These are phyloP conservation scores for Cutaneotrichosporon sp. DNA, from an alignment of 1,284 basidiomycete genomes.

Conservation along the genomic window DNA sequence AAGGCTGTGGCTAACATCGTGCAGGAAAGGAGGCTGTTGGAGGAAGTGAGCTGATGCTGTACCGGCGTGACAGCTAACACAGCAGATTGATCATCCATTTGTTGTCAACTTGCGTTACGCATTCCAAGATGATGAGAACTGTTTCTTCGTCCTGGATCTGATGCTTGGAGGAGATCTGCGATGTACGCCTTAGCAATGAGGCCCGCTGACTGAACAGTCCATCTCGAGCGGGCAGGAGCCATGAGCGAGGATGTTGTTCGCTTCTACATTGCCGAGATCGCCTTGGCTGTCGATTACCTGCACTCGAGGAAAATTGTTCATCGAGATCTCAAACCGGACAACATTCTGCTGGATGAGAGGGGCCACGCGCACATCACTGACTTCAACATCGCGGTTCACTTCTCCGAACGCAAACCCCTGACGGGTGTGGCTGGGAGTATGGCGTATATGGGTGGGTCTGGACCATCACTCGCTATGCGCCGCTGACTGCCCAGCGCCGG, in stretches of 20 bases:
- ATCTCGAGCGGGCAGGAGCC: slow-evolving; percentile 72
- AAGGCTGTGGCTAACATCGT: slow-evolving; percentile 95
- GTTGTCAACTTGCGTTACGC: slow-evolving; percentile 92
- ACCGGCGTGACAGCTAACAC: neutral
- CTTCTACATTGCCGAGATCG: slow-evolving; percentile 87
- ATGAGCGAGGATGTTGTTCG: slow-evolving; percentile 76
- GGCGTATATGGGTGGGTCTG: slow-evolving; percentile 81
- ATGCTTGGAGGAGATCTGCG: slow-evolving; percentile 94
- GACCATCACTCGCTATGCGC: too few relatives aligned
- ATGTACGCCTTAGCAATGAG: slow-evolving; percentile 56
- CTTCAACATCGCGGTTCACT: slow-evolving; percentile 98
- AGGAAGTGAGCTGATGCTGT: slow-evolving; percentile 61
- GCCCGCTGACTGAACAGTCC: slow-evolving; percentile 57
- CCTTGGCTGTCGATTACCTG: slow-evolving; percentile 79
- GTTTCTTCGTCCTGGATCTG: slow-evolving; percentile 93
- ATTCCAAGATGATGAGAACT: slow-evolving; percentile 96
- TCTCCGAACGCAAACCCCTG: slow-evolving; percentile 71
- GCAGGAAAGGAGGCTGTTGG: slow-evolving; percentile 83
- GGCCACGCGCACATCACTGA: slow-evolving; percentile 97
- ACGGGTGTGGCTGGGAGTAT: slow-evolving; percentile 93
- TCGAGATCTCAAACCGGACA: slow-evolving; percentile 93
- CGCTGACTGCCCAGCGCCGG: slow-evolving; percentile 58
- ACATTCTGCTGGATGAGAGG: slow-evolving; percentile 83
- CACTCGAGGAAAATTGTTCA: slow-evolving; percentile 90
- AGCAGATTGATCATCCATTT: slow-evolving; percentile 87